Evolutionary conservation across 1,139 yeast species (phyloP), one percentile per base, ranked within the genome.

Genomic region (Geotrichum siamense): DNA sequence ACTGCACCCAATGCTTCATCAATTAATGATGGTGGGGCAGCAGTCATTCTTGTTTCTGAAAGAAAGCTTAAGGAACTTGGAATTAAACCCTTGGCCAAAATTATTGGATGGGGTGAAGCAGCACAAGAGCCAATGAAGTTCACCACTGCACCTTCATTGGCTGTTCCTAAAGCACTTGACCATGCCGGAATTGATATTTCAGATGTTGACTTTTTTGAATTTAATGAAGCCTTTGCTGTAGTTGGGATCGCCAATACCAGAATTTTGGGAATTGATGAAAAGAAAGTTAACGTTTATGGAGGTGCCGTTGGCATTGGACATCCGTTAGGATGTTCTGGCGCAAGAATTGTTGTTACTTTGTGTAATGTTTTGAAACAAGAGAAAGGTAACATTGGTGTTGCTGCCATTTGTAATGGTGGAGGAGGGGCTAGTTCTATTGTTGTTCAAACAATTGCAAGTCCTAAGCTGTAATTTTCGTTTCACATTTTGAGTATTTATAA

Each of bases 291-390:
- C 62, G 94, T 81, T 47, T 89, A 89, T 65, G 98, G 98, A 67
- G 98, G 97, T 66, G 97, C 97, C 34, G 97, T 91, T 51, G 97
- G 96, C 40, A 65, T 91, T 55, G 97, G 97, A 42, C 97, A 91
- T 65, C 97, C 98, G 59, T 76, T 91, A 60, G 98, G 97, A 49
- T 85, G 96, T 70, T 83, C 95, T 19, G 98, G 98, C 65, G 96
- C 97, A 35, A 82, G 98, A 72, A 77, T 91, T 59, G 76, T 89
- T 49, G 86, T 84, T 55, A 91, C 97, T 38, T 74, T 91, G 65
- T 64, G 83, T 50, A 75, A 82, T 45, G 83, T 87, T n/a, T 75
- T 91, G 62, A 56, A 68, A 35, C 96, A 87, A 69, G 72, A 69
- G 59, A 56, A 57, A 41, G 97, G 96, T 61, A 86, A 81, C 71